phyloP scores from a whole-genome alignment of 2,329 filamentous ascomycete species.

The Xylaria polymorpha region DNA sequence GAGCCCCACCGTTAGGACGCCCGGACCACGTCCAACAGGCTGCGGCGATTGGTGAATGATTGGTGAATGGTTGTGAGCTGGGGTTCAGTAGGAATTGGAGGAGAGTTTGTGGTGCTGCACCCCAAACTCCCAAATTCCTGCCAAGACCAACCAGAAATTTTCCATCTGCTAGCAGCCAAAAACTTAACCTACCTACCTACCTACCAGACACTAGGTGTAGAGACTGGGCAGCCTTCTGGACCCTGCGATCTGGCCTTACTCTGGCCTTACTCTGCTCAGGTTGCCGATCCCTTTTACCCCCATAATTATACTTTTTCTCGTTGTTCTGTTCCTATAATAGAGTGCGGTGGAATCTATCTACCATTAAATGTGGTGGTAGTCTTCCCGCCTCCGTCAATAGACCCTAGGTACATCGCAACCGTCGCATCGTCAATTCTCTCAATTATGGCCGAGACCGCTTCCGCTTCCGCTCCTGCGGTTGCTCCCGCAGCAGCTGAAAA shows the following conservation, averaged over 20 bases:
- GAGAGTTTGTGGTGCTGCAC: constrained; percentile 29
- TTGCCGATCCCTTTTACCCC: constrained; percentile 28
- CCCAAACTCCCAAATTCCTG: constrained; percentile 34
- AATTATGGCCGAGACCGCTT: constrained; percentile 63
- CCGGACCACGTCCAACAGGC: constrained; percentile 15
- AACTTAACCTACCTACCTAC: constrained; percentile 24
- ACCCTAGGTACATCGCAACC: constrained; percentile 5
- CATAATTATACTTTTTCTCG: constrained; percentile 10
- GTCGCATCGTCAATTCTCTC: constrained; percentile 29
- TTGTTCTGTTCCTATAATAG: constrained; percentile 3
- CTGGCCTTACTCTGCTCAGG: constrained; percentile 42
- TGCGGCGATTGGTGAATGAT: constrained; percentile 29
- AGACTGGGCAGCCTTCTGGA: constrained; percentile 38
- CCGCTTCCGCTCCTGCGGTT: constrained; percentile 60
- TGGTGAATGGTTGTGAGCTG: background rate
- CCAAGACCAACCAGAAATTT: constrained; percentile 39
- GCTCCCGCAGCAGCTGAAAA: constrained; percentile 58
- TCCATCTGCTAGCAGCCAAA: constrained; percentile 37
- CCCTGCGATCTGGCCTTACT: constrained; percentile 49
- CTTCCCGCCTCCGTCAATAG: constrained; percentile 10
- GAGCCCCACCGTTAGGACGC: constrained; percentile 3
- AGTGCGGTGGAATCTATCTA: constrained; percentile 17
- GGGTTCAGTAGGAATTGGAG: background rate
- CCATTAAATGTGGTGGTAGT: constrained; percentile 35
- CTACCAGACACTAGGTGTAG: background rate